phyloP scores from a whole-genome alignment of 768 basidiomycete species.

The Xerocomus brunneocitrinus region DNA sequence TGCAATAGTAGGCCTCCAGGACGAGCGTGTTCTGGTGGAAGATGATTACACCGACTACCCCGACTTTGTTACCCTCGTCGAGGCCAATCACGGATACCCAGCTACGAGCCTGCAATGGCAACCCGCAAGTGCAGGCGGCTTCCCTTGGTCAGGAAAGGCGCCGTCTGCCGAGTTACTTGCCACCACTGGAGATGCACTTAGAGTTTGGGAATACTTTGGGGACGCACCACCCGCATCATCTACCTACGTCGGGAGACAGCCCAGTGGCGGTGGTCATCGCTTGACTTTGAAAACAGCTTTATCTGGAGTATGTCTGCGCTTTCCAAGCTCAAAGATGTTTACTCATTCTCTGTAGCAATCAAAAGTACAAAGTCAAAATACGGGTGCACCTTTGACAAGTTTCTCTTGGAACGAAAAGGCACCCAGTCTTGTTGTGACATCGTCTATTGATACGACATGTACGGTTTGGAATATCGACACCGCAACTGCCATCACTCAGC shows the following conservation, averaged over 20 bases:
- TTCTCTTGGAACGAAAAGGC: constrained; percentile 97
- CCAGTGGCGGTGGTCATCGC: constrained; percentile 53
- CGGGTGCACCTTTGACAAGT: constrained; percentile 88
- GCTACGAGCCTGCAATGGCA: constrained; percentile 94
- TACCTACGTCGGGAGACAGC: constrained; percentile 66
- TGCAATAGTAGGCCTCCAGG: constrained; percentile 72
- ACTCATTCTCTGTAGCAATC: constrained; percentile 54
- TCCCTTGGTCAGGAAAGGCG: constrained; percentile 66
- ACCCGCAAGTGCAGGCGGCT: constrained; percentile 61
- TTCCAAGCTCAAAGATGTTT: constrained; percentile 2
- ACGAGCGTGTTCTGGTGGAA: constrained; percentile 83
- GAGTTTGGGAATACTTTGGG: constrained; percentile 84
- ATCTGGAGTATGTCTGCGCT: constrained; percentile 60
- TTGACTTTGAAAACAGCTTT: constrained; percentile 71
- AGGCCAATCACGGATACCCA: constrained; percentile 85
- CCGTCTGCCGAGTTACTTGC: constrained; percentile 77
- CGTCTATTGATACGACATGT: constrained; percentile 97
- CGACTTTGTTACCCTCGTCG: constrained; percentile 83
- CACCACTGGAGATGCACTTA: constrained; percentile 88
- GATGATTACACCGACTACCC: constrained; percentile 79
- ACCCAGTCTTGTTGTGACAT: constrained; percentile 89
- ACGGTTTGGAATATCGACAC: constrained; percentile 99
- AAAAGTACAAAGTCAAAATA: constrained; percentile 80
- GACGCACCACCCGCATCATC: constrained; percentile 57
- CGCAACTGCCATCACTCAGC: constrained; percentile 88